phyloP scores from a whole-genome alignment of 371 early-diverging fungal genomes.

The Actinomucor elegans region DNA sequence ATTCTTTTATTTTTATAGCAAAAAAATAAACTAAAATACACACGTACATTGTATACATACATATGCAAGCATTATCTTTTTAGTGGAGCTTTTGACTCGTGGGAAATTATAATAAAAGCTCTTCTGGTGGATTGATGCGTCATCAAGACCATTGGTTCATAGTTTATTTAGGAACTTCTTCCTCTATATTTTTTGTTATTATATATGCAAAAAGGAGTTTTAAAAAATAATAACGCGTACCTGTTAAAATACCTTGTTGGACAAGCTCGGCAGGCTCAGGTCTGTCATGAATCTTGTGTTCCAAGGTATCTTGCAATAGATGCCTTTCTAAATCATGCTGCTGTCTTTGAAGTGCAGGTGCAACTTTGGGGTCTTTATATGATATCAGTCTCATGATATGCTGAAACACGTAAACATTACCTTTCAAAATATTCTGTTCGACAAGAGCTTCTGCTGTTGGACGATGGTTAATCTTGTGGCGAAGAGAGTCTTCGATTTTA shows the following conservation, averaged over 20 bases:
- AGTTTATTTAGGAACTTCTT: conserved; percentile 20
- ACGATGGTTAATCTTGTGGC: conserved; percentile 71
- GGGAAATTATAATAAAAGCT: no score
- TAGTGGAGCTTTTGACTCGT: no score
- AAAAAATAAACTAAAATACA: not conserved
- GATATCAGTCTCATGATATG: conserved; percentile 5
- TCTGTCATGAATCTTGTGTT: conserved; percentile 69
- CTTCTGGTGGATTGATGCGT: no score
- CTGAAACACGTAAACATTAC: conserved; percentile 4
- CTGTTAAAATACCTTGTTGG: conserved; percentile 68
- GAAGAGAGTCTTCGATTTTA: conserved; percentile 67
- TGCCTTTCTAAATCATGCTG: conserved; percentile 56
- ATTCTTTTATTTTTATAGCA: not conserved
- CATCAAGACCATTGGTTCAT: not conserved
- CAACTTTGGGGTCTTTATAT: conserved; percentile 41
- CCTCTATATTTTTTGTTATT: not conserved
- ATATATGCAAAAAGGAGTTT: not conserved
- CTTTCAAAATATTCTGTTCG: conserved; percentile 69
- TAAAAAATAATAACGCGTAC: not conserved
- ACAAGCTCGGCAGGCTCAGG: conserved; percentile 69
- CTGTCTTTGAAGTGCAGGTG: conserved; percentile 53
- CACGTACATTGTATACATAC: not conserved
- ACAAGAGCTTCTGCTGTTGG: conserved; percentile 69
- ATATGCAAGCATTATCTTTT: no score
- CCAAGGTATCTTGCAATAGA: conserved; percentile 67